A percentile compares a stretch with the other conserved stretches of the same genome.
Conservation (phyloP, 768 basidiomycete genomes). For the Daedaleopsis sinensis region DNA sequence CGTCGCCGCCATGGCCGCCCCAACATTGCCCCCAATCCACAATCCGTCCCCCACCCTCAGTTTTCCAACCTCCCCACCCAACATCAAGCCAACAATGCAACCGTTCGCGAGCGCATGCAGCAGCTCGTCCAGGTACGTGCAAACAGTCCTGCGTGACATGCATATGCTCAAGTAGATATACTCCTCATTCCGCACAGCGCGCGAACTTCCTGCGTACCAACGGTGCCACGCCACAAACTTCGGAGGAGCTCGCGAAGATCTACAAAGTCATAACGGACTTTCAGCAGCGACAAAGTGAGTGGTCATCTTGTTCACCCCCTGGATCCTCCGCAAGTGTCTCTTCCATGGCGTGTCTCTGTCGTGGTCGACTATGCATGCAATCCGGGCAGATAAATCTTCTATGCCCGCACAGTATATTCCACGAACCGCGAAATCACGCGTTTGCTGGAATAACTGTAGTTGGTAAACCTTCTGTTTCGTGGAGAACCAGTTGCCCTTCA, state of each 20-base stretch:
- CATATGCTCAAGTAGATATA: neutral
- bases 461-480: no score
- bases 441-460: no score
- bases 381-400: no score
- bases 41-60: constrained; percentile 20
- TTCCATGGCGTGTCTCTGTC: no score
- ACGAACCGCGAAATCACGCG: no score
- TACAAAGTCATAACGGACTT: constrained; percentile 40
- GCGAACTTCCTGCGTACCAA: constrained; percentile 44
- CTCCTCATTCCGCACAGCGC: constrained; percentile 36
- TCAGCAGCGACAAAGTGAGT: constrained; percentile 32
- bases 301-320: neutral
- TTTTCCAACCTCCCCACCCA: constrained; percentile 20
- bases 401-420: no score
- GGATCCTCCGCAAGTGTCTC: neutral
- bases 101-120: constrained; percentile 29
- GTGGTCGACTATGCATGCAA: no score
- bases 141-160: neutral
- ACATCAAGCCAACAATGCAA: constrained; percentile 13
- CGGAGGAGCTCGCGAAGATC: constrained; percentile 45
- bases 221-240: constrained; percentile 49
- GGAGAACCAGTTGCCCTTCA: no score
- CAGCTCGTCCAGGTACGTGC: constrained; percentile 30
- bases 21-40: constrained; percentile 28
- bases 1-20: constrained; percentile 28